Conservation (phyloP, 768 basidiomycete species). For the Auricularia sp. region DNA sequence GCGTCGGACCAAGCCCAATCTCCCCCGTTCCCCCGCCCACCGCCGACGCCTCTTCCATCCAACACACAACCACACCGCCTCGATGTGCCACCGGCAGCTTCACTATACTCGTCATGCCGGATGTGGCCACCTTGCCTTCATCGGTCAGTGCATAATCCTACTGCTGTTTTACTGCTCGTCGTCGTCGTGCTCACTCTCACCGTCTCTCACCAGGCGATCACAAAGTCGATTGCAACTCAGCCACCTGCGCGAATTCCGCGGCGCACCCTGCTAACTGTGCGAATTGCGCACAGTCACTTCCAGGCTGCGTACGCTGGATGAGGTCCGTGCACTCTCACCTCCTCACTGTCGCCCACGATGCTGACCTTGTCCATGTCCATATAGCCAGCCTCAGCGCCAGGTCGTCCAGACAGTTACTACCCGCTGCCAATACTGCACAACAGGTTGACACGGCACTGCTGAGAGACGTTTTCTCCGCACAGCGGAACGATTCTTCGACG, state of each 20-base stretch:
- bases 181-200: background rate
- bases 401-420: constrained; percentile 32
- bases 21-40: background rate
- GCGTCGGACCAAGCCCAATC: background rate
- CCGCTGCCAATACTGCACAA: constrained; percentile 4
- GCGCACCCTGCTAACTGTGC: constrained; percentile 39
- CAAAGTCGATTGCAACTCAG: constrained; percentile 42
- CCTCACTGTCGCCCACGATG: constrained; percentile 1
- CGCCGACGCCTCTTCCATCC: background rate
- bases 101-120: background rate
- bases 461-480: background rate
- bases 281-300: constrained; percentile 9
- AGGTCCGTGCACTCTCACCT: constrained; percentile 18
- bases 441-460: background rate
- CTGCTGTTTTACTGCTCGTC: no score
- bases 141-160: background rate
- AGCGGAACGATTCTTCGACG: background rate
- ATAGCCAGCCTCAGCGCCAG: constrained; percentile 46
- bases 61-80: background rate
- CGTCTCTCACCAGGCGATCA: constrained; percentile 18
- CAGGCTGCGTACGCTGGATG: constrained; percentile 7
- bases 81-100: background rate
- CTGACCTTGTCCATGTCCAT: constrained; percentile 5
- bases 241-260: constrained; percentile 36
- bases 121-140: background rate